Base-by-base conservation (phyloP, 202 grass and related monocot genomes). In the Hordeum pubiflorum region DNA sequence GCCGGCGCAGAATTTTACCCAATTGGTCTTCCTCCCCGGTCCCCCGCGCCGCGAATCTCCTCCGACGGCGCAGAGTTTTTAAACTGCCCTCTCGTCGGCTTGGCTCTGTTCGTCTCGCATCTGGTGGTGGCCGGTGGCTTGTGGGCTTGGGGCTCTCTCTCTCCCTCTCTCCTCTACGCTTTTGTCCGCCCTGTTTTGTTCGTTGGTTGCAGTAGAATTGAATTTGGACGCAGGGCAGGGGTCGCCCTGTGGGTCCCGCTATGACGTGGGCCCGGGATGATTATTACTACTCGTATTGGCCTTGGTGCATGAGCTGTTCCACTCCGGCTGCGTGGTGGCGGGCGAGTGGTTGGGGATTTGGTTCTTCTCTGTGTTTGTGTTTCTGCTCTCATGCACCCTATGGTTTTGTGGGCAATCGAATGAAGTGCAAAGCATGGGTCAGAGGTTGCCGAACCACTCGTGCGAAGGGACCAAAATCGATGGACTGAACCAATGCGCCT, bases 161-260 rank as follows among this genome's bases (percentile, higher is more conserved):
- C n/a, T 39, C 52, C 29, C 64, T 68, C 64, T 8, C 22, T 4
- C n/a, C 68, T 72, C 29, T 73, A 9, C 44, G 44, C 70, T 73
- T 52, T 55, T 73, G 70, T 55, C 70, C 70, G 70, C 54, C 70
- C 46, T 73, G 44, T 55, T 54, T 73, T 73, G 44, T 73, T 73
- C 44, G 44, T 73, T 73, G 40, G 70, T 54, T 73, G 70, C 44
- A 54, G 44, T 54, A 29, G 70, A 73, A 73, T 73, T 73, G 44
- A 73, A 73, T 73, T 72, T 54, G 44, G 43, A 20, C 44, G 44
- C 41, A 54, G 63, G 13, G 27, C 10, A 20, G 69, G 44, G 24
- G 14, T 29, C 43, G 44, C 5, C 44, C 44, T 34, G 27, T 33
- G 70, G 70, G 69, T 54, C 69, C 69, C 5, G 8, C 24, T 72